These are phyloP conservation scores for Aspergillus hortae DNA, from an alignment of 2,329 filamentous ascomycete genomes.

Conservation along the genomic window DNA sequence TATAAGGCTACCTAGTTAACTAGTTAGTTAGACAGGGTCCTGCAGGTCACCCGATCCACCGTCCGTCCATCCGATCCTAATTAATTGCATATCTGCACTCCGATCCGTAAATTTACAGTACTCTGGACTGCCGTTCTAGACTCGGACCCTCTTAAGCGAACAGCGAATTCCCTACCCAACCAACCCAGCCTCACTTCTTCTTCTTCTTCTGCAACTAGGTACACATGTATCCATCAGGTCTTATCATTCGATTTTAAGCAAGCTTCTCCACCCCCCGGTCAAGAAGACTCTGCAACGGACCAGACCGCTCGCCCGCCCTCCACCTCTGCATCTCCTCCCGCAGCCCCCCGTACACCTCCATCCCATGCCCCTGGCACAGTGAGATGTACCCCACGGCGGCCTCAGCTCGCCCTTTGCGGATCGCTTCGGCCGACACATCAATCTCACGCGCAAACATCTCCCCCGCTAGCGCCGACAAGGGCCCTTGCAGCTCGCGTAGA, in stretches of 20 bases:
- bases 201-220: too few species aligned
- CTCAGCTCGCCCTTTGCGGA: constrained; percentile 37
- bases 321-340: constrained; percentile 27
- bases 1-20: too few species aligned
- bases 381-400: constrained; percentile 31
- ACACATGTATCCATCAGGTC: too few species aligned
- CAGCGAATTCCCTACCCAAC: too few species aligned
- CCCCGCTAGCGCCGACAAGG: constrained; percentile 26
- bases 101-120: too few species aligned
- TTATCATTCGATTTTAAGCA: not conserved
- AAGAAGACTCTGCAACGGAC: constrained; percentile 31
- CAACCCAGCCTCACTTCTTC: not conserved
- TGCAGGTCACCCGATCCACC: too few species aligned
- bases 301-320: constrained; percentile 39
- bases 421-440: constrained; percentile 33
- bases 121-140: too few species aligned
- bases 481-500: constrained; percentile 21
- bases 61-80: too few species aligned
- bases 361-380: constrained; percentile 19
- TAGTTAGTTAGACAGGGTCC: too few species aligned
- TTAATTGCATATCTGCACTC: too few species aligned
- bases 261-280: constrained; percentile 26
- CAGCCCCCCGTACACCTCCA: constrained; percentile 19
- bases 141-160: too few species aligned
- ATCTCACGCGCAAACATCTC: constrained; percentile 30